Conservation (phyloP, 2,329 filamentous ascomycete species). For the Colletotrichum tabaci region DNA sequence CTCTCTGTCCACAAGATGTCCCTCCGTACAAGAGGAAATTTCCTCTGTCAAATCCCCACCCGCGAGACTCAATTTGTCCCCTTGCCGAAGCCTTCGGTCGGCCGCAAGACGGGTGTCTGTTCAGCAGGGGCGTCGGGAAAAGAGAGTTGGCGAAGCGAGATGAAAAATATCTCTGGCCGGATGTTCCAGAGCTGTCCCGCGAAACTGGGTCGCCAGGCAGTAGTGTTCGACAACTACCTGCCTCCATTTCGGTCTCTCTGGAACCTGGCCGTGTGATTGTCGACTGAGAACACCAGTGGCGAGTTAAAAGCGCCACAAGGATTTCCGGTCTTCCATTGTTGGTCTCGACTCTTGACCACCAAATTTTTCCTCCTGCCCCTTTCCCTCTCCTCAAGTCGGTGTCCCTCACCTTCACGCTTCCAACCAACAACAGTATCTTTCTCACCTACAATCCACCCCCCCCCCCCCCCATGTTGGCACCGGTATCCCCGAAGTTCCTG, state of each 20-base stretch:
- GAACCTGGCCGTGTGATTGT: not conserved
- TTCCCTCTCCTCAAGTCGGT: not conserved
- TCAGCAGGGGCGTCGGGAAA: not conserved
- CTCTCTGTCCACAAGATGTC: not conserved
- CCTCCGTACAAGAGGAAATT: not conserved
- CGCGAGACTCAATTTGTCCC: not conserved
- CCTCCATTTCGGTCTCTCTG: not conserved
- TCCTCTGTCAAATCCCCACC: not conserved
- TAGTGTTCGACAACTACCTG: not conserved
- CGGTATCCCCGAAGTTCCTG: not conserved
- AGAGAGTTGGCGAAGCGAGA: conserved; percentile 7
- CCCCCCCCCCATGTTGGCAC: not conserved
- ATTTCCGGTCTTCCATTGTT: not conserved
- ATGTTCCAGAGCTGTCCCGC: not conserved
- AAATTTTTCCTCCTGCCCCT: not conserved
- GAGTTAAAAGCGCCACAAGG: not conserved
- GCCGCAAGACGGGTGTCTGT: not conserved
- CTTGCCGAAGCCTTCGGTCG: not conserved
- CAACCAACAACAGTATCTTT: not conserved
- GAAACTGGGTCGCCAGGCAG: not conserved
- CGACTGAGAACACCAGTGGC: not conserved
- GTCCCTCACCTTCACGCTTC: not conserved
- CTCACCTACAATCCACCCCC: too few relatives aligned
- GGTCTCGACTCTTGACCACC: not conserved
- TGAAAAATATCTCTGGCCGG: not conserved